phyloP scores from a whole-genome alignment of 345 rosid genomes.

The Camelina laxa region DNA sequence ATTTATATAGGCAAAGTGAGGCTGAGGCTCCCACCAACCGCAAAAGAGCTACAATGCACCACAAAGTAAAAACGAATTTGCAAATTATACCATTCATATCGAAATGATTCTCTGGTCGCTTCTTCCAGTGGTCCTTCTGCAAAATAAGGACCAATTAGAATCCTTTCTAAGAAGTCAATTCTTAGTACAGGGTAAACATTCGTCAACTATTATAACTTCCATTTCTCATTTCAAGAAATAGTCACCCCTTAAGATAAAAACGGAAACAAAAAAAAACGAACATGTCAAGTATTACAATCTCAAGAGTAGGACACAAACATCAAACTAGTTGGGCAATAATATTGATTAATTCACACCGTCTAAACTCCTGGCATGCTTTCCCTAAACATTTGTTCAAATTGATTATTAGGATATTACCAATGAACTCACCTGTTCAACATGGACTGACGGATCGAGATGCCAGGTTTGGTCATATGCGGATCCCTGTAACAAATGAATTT shows the following conservation, averaged over 20 bases:
- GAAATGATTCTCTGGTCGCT: constrained; percentile 75
- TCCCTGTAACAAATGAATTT: constrained; percentile 61
- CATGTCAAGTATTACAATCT: constrained; percentile 4
- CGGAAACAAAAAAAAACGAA: neutral
- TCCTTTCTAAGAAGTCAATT: constrained; percentile 14
- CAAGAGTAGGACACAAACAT: constrained; percentile 19
- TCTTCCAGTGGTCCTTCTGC: constrained; percentile 82
- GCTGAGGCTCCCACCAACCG: constrained; percentile 15
- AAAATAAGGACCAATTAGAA: constrained; percentile 38
- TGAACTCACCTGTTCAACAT: constrained; percentile 72
- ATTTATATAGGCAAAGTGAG: constrained; percentile 18
- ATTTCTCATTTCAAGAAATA: constrained; percentile 21
- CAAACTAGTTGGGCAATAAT: constrained; percentile 18
- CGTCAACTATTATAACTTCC: constrained; percentile 8
- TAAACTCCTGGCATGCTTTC: constrained; percentile 14
- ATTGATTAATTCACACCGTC: constrained; percentile 19
- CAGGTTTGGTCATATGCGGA: constrained; percentile 79
- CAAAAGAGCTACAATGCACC: constrained; percentile 31
- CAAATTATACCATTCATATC: constrained; percentile 78
- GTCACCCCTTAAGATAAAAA: constrained; percentile 25
- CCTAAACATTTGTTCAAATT: constrained; percentile 13
- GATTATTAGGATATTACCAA: constrained; percentile 15
- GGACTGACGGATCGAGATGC: constrained; percentile 69
- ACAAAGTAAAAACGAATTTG: constrained; percentile 42
- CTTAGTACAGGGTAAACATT: constrained; percentile 18